Evolutionary conservation across 371 early-diverging fungal species (phyloP).

Genomic region (Cokeromyces recurvatus): DNA sequence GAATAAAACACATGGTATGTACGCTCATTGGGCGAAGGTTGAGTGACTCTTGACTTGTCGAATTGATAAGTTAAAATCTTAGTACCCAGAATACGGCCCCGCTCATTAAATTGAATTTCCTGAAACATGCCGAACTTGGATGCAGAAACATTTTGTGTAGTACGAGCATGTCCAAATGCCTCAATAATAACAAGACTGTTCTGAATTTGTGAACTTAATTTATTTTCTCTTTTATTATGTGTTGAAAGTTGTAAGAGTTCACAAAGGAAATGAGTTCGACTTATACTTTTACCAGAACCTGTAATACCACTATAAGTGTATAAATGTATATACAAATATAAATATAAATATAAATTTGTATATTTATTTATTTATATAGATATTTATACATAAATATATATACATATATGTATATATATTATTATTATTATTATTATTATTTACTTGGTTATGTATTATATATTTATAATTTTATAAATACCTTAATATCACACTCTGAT

Average conservation of each 20-base stretch:
- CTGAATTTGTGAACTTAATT: constrained; percentile 66
- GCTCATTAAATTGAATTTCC: constrained; percentile 82
- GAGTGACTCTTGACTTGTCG: constrained; percentile 74
- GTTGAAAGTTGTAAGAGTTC: constrained; percentile 69
- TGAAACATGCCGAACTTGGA: constrained; percentile 77
- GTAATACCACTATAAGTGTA: constrained; percentile 71
- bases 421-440: too few relatives aligned
- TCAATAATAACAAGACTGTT: constrained; percentile 66
- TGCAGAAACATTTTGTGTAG: constrained; percentile 66
- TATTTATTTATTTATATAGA: too few relatives aligned
- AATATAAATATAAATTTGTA: too few relatives aligned
- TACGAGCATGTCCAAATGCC: constrained; percentile 74
- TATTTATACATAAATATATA: too few relatives aligned
- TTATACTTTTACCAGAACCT: constrained; percentile 80
- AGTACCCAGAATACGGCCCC: constrained; percentile 82
- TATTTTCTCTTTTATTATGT: constrained; percentile 67
- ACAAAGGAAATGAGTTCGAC: constrained; percentile 56
- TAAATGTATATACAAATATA: too few relatives aligned
- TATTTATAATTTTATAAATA: too few relatives aligned
- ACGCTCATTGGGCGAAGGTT: constrained; percentile 50
- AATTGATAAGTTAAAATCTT: constrained; percentile 84
- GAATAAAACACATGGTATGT: constrained; percentile 92
- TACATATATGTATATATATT: too few relatives aligned
- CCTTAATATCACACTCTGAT: constrained; percentile 68
- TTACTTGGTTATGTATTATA: too few relatives aligned